phyloP scores from a whole-genome alignment of 176 grass and related monocot species.

The Oryza glumipatula region DNA sequence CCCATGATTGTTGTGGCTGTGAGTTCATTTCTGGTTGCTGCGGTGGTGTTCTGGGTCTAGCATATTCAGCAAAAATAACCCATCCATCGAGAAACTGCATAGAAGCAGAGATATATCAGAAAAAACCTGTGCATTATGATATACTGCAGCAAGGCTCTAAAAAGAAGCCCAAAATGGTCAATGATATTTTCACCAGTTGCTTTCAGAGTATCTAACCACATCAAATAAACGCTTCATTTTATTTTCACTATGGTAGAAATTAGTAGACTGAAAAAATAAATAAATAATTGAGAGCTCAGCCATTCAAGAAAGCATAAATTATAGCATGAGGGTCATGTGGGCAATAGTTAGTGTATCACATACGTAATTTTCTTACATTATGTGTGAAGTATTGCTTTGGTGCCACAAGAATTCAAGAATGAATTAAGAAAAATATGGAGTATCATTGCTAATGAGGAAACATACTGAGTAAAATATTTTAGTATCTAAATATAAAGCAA shows the following conservation, averaged over 20 bases:
- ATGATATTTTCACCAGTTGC: background rate
- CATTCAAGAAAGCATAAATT: background rate
- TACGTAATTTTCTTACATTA: background rate
- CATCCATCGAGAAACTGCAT: constrained; percentile 91
- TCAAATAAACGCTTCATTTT: background rate
- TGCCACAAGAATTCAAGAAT: background rate
- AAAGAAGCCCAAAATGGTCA: background rate
- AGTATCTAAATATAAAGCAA: background rate
- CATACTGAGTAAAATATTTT: background rate
- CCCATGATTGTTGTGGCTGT: constrained; percentile 46
- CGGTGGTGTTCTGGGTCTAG: constrained; percentile 53
- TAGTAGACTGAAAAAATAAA: background rate
- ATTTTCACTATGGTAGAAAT: background rate
- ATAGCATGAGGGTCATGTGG: background rate
- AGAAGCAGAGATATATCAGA: constrained; percentile 33
- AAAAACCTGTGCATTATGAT: background rate
- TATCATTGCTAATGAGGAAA: background rate
- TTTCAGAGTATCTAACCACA: background rate
- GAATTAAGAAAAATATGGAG: background rate
- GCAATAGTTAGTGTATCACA: background rate
- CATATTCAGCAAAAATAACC: constrained; percentile 94
- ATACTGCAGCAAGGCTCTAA: background rate
- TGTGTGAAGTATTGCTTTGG: background rate
- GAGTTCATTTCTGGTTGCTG: constrained; percentile 40
- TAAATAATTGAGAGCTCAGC: background rate